These are phyloP conservation scores for Cercophora sp. DNA, from an alignment of 495 filamentous ascomycete species.

Conservation along the genomic window DNA sequence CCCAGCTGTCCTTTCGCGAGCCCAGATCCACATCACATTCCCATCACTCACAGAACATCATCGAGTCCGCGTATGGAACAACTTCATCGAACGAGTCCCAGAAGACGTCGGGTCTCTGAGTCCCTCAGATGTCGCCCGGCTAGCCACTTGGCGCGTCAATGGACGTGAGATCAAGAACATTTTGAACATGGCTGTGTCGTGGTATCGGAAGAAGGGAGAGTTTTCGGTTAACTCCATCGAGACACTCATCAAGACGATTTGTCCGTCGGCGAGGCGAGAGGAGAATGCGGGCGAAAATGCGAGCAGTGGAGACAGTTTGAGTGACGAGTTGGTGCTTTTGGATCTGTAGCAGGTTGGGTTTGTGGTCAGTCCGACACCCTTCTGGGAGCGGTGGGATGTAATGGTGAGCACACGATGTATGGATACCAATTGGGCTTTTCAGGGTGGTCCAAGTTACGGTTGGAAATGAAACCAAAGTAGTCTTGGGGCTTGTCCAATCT, in stretches of 20 bases:
- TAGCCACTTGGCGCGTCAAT: constrained; percentile 26
- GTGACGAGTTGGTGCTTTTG: not conserved
- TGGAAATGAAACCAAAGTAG: too few species aligned
- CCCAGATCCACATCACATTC: constrained; percentile 24
- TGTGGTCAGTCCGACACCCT: too few species aligned
- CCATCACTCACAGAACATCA: constrained; percentile 9
- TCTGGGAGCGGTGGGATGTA: too few species aligned
- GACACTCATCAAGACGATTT: not conserved
- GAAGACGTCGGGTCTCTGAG: constrained; percentile 11
- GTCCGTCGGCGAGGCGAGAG: not conserved
- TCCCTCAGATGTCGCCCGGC: constrained; percentile 10
- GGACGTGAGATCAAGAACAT: constrained; percentile 33
- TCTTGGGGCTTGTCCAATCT: too few species aligned
- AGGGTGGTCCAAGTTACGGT: too few species aligned
- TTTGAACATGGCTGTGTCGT: constrained; percentile 23
- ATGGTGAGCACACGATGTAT: too few species aligned
- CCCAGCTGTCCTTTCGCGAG: constrained; percentile 25
- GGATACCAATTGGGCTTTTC: too few species aligned
- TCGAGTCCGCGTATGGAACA: constrained; percentile 25
- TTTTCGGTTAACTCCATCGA: constrained; percentile 1
- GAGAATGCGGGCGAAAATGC: not conserved
- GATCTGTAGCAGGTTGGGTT: not conserved
- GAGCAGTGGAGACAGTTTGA: not conserved
- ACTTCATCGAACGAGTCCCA: constrained; percentile 22
- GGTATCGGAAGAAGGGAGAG: constrained; percentile 8